Evolutionary conservation across 2,329 filamentous ascomycete genomes (phyloP).

Genomic region (Elsinoe perseae): DNA sequence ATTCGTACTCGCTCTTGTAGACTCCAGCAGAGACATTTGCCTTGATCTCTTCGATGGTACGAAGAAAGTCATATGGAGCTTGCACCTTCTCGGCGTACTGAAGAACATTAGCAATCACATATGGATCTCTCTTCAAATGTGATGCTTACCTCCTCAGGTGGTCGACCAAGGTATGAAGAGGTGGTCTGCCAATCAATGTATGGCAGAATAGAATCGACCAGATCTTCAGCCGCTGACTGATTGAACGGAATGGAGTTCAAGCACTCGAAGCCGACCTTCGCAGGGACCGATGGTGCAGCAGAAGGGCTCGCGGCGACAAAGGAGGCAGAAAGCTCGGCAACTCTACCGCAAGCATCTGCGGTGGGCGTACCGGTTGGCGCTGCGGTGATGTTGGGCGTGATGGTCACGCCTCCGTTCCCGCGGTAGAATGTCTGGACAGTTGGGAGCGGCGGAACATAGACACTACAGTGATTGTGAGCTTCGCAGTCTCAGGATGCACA

Average conservation of each 20-base stretch:
- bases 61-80: constrained; percentile 36
- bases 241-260: constrained; percentile 41
- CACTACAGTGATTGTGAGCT: not conserved
- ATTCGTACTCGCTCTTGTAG: constrained; percentile 38
- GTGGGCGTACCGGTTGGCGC: constrained; percentile 6
- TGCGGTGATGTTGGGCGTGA: not conserved
- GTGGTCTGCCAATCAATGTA: constrained; percentile 43
- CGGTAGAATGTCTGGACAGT: constrained; percentile 10
- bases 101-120: not conserved
- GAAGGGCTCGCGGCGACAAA: constrained; percentile 21
- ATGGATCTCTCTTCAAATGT: not conserved
- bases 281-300: constrained; percentile 35
- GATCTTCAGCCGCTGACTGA: constrained; percentile 31
- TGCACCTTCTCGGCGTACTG: constrained; percentile 40
- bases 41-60: constrained; percentile 33
- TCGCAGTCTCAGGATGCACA: not conserved
- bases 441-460: not conserved
- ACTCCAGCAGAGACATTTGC: constrained; percentile 30
- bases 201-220: constrained; percentile 38
- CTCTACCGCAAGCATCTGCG: constrained; percentile 23
- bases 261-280: constrained; percentile 40
- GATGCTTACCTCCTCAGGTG: constrained; percentile 31
- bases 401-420: constrained; percentile 2
- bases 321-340: constrained; percentile 23
- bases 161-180: constrained; percentile 38